Conservation (phyloP, 1,139 yeast genomes). For the Diutina scorzettiae region DNA sequence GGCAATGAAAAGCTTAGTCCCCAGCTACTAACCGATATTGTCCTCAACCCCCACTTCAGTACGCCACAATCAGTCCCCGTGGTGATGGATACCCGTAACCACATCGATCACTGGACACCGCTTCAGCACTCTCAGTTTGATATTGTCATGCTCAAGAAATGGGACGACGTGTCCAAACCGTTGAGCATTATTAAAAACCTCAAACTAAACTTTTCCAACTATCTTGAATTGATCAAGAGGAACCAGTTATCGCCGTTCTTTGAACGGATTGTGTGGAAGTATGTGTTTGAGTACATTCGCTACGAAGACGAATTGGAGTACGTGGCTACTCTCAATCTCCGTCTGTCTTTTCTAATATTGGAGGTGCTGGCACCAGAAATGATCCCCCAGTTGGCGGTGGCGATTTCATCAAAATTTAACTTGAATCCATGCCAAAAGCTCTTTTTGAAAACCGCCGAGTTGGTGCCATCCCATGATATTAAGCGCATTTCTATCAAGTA, state of each 20-base stretch:
- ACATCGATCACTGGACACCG: constrained; percentile 12
- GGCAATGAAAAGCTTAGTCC: constrained; percentile 18
- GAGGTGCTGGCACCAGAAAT: constrained; percentile 17
- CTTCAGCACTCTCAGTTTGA: constrained; percentile 15
- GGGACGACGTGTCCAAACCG: constrained; percentile 22
- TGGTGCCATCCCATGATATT: not conserved
- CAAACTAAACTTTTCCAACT: constrained; percentile 17
- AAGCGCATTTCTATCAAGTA: constrained; percentile 2
- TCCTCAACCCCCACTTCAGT: constrained; percentile 18
- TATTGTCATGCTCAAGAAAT: constrained; percentile 25
- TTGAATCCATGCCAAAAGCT: not conserved
- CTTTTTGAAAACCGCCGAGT: not conserved
- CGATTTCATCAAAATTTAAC: not conserved
- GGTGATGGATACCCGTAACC: constrained; percentile 9
- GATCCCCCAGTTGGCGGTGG: not conserved
- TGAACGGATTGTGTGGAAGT: constrained; percentile 33
- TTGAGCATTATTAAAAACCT: constrained; percentile 21
- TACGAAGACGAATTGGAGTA: constrained; percentile 16
- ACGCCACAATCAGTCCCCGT: constrained; percentile 17
- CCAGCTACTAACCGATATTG: constrained; percentile 16
- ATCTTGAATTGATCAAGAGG: constrained; percentile 18
- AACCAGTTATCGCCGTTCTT: constrained; percentile 22
- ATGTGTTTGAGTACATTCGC: constrained; percentile 24
- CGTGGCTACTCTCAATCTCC: constrained; percentile 15
- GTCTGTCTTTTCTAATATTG: constrained; percentile 29